Percentiles rank a stretch among this genome's conserved stretches.
Evolutionary conservation across 495 filamentous ascomycete species (phyloP).

Genomic region (Trypethelium eluteriae): DNA sequence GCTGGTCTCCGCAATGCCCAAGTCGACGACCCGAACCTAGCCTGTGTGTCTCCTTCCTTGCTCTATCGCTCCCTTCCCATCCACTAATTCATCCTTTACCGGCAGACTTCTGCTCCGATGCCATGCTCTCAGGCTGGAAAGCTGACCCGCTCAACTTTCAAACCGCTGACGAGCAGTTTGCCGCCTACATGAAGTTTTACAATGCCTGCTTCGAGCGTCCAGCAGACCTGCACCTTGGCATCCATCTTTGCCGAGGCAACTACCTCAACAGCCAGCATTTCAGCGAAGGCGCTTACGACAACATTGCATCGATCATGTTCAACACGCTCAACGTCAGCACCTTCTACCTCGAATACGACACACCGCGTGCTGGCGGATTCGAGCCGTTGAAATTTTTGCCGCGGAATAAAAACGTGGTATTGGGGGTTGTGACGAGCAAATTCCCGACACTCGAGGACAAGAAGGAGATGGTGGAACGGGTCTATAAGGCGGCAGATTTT

Average conservation of each 20-base stretch:
- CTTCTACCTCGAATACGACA: conserved; percentile 65
- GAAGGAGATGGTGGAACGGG: conserved; percentile 49
- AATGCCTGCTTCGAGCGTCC: conserved; percentile 54
- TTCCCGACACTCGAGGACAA: conserved; percentile 55
- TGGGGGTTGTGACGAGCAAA: conserved; percentile 61
- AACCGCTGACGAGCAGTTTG: conserved; percentile 45
- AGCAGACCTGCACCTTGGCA: conserved; percentile 55
- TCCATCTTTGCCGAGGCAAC: conserved; percentile 59
- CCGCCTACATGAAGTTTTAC: conserved; percentile 55
- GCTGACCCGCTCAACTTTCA: conserved; percentile 49
- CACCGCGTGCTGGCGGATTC: conserved; percentile 57
- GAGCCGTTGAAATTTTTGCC: conserved; percentile 56
- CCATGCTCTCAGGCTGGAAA: conserved; percentile 55
- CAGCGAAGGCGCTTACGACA: conserved; percentile 60
- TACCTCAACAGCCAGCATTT: conserved; percentile 50
- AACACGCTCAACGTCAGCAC: conserved; percentile 56
- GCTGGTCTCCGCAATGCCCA: conserved; percentile 58
- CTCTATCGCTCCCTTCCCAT: conserved; percentile 18
- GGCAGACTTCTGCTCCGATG: conserved; percentile 53
- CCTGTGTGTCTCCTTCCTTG: conserved; percentile 31
- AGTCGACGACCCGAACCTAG: conserved; percentile 59
- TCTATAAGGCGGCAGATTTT: conserved; percentile 53
- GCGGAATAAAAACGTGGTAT: conserved; percentile 56
- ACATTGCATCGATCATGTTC: conserved; percentile 58
- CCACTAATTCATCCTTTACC: background rate